These are phyloP conservation scores for Blastobotrys attinorum DNA, from an alignment of 805 yeast species.

Conservation along the genomic window DNA sequence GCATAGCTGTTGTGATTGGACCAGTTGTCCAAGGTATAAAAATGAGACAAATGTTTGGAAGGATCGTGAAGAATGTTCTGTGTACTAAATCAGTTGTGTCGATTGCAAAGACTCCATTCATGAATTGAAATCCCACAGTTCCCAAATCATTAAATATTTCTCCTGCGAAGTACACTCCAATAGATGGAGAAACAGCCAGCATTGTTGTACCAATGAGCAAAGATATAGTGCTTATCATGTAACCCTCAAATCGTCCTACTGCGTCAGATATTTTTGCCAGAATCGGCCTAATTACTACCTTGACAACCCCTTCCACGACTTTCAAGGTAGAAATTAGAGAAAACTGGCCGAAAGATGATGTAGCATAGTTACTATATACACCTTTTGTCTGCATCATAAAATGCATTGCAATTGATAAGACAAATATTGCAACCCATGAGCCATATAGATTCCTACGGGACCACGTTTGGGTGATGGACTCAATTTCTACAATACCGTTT, in stretches of 20 bases:
- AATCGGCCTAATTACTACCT: slow-evolving; percentile 33
- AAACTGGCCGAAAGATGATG: slow-evolving; percentile 34
- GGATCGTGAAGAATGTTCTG: slow-evolving; percentile 32
- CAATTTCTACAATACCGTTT: slow-evolving; percentile 8
- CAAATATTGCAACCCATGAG: slow-evolving; percentile 10
- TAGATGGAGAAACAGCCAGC: slow-evolving; percentile 31
- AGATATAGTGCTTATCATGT: slow-evolving; percentile 19
- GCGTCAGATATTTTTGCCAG: slow-evolving; percentile 37
- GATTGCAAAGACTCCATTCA: slow-evolving; percentile 29
- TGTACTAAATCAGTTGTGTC: slow-evolving; percentile 35
- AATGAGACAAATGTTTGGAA: slow-evolving; percentile 33
- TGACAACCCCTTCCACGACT: slow-evolving; percentile 33
- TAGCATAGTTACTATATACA: slow-evolving; percentile 31
- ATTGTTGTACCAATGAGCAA: slow-evolving; percentile 29
- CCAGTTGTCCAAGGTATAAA: slow-evolving; percentile 36
- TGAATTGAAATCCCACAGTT: slow-evolving; percentile 30
- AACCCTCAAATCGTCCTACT: slow-evolving; percentile 35
- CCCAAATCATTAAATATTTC: slow-evolving; percentile 34
- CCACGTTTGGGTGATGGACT: slow-evolving; percentile 7
- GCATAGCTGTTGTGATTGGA: slow-evolving; percentile 19
- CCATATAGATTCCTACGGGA: slow-evolving; percentile 4
- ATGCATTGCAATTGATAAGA: slow-evolving; percentile 10
- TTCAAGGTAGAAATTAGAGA: slow-evolving; percentile 35
- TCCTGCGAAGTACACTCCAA: slow-evolving; percentile 33
- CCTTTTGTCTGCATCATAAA: slow-evolving; percentile 4